phyloP scores from a whole-genome alignment of 805 yeast species.

The Metschnikowia baotianmanensis region DNA sequence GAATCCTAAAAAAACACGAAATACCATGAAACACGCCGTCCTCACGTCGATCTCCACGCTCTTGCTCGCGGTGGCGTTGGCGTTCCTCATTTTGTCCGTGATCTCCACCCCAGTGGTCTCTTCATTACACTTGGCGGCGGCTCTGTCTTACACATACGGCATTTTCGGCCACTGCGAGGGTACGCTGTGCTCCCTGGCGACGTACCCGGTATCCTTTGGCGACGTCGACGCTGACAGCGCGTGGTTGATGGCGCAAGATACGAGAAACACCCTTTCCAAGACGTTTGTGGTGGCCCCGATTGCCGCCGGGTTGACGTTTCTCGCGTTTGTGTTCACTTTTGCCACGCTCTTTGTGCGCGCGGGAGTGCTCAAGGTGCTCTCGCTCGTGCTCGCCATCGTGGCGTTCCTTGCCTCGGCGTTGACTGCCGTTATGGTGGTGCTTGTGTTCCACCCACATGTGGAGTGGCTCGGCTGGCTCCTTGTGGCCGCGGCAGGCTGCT shows the following conservation, averaged over 20 bases:
- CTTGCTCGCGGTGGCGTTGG: constrained; percentile 54
- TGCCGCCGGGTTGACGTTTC: constrained; percentile 60
- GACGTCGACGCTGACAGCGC: constrained; percentile 26
- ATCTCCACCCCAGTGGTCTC: constrained; percentile 59
- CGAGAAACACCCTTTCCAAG: constrained; percentile 53
- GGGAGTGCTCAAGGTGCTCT: constrained; percentile 30
- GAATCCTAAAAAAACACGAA: background rate
- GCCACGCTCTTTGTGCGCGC: constrained; percentile 26
- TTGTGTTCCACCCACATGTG: constrained; percentile 63
- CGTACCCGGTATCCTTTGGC: constrained; percentile 45
- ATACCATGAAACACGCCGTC: constrained; percentile 14
- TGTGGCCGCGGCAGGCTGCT: constrained; percentile 62
- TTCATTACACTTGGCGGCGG: constrained; percentile 48
- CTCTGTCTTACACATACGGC: constrained; percentile 52
- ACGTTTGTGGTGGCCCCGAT: constrained; percentile 61
- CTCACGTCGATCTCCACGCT: constrained; percentile 41
- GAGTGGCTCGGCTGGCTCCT: constrained; percentile 74
- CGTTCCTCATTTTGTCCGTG: constrained; percentile 58
- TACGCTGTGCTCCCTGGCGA: constrained; percentile 41
- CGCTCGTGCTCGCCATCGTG: constrained; percentile 45
- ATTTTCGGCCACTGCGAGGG: constrained; percentile 61
- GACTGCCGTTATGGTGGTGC: constrained; percentile 51
- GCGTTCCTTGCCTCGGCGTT: constrained; percentile 55
- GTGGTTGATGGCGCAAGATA: constrained; percentile 48
- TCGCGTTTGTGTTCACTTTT: constrained; percentile 26